These are phyloP conservation scores for Symbiodinium natans DNA, from an alignment of 73 alveolate species.

Conservation along the genomic window DNA sequence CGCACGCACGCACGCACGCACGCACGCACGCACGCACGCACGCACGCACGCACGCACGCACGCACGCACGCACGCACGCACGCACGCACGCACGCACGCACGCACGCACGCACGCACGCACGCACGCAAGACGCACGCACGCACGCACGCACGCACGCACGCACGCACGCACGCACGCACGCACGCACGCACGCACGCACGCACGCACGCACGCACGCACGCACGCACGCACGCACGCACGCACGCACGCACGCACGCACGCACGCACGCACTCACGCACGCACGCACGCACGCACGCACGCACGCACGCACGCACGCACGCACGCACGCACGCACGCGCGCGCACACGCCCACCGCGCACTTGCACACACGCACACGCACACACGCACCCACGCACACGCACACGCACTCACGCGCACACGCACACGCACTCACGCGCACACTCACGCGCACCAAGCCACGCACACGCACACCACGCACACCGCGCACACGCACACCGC, in stretches of 20 bases:
- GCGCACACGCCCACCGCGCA: conserved; percentile 1
- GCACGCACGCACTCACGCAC: too few species aligned
- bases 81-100: not conserved
- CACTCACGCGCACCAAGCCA: too few species aligned
- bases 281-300: conserved; percentile 41
- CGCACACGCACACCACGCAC: too few species aligned
- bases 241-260: conserved; percentile 36
- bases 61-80: not conserved
- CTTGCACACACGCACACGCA: too few species aligned
- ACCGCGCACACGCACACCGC: too few species aligned
- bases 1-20: not conserved
- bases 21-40: not conserved
- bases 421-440: not conserved
- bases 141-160: conserved; percentile 4
- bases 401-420: not conserved
- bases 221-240: conserved; percentile 41
- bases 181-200: not conserved
- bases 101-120: not conserved
- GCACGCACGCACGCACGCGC: conserved; percentile 15
- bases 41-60: not conserved
- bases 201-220: conserved; percentile 41
- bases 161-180: not conserved
- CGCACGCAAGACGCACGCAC: too few species aligned
- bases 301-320: conserved; percentile 37
- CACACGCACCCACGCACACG: too few species aligned